phyloP scores from a whole-genome alignment of 2,329 filamentous ascomycete genomes.

The Aspergillus neotritici region DNA sequence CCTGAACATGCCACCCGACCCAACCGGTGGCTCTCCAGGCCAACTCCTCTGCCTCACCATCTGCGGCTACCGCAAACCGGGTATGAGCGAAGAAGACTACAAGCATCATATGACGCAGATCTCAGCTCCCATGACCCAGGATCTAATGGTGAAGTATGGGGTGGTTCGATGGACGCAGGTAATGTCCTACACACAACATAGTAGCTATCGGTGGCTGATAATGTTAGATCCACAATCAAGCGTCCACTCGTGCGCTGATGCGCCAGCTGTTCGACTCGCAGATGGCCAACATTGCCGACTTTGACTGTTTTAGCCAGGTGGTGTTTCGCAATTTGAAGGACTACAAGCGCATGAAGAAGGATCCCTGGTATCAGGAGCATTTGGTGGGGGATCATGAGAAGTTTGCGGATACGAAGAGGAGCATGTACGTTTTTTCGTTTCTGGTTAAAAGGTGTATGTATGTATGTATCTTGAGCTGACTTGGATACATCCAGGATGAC shows the following conservation, averaged over 20 bases:
- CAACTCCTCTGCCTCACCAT: constrained; percentile 44
- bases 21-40: not conserved
- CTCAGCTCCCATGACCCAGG: constrained; percentile 44
- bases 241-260: constrained; percentile 37
- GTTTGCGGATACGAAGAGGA: constrained; percentile 47
- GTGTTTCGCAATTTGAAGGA: constrained; percentile 43
- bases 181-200: constrained; percentile 2
- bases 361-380: constrained; percentile 46
- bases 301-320: constrained; percentile 48
- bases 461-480: not conserved
- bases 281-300: constrained; percentile 47
- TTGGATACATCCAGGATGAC: constrained; percentile 36
- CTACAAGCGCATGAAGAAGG: constrained; percentile 46
- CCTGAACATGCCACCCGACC: too few species aligned
- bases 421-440: constrained; percentile 19
- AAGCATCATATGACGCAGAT: constrained; percentile 45
- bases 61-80: constrained; percentile 43
- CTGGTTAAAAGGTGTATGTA: not conserved
- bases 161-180: constrained; percentile 45
- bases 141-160: constrained; percentile 48
- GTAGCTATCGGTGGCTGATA: not conserved
- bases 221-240: constrained; percentile 41
- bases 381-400: constrained; percentile 44
- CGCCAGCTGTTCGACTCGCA: constrained; percentile 41
- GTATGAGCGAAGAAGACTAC: constrained; percentile 48